phyloP scores from a whole-genome alignment of 164 flowering plant genomes.

The Magnolia changhungtana region DNA sequence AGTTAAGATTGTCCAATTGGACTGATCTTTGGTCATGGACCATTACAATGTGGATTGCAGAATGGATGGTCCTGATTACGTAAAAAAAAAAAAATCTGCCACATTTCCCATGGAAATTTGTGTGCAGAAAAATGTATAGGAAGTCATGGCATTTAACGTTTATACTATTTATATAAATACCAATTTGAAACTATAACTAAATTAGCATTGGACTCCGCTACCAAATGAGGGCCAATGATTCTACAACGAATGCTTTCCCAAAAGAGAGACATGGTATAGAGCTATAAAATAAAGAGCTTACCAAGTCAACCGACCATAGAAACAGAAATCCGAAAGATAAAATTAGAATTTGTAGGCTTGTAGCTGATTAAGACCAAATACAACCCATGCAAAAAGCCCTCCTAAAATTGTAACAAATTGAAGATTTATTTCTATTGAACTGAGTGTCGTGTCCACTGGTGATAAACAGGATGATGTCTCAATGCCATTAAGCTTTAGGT shows the following conservation, averaged over 20 bases:
- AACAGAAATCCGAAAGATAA: conserved; percentile 63
- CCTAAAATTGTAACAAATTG: conserved; percentile 64
- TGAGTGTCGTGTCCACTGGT: conserved; percentile 70
- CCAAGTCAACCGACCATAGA: conserved; percentile 70
- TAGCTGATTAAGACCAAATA: conserved; percentile 43
- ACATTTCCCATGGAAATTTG: no score
- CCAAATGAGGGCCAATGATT: neutral
- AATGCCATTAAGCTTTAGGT: conserved; percentile 78
- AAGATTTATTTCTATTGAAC: conserved; percentile 65
- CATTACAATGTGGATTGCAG: no score
- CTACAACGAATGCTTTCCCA: neutral
- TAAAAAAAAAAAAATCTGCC: no score
- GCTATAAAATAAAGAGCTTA: conserved; percentile 21
- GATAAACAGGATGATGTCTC: conserved; percentile 64
- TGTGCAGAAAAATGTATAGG: no score
- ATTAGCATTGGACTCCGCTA: no score
- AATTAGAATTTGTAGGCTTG: conserved; percentile 34
- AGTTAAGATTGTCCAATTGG: no score
- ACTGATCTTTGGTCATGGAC: no score
- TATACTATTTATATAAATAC: no score
- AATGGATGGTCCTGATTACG: no score
- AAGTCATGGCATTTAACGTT: no score
- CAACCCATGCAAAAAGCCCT: conserved; percentile 58
- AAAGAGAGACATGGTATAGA: neutral
- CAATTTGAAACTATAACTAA: no score